Evolutionary conservation across 2,329 filamentous ascomycete genomes (phyloP).

Genomic region (Pseudogymnoascus sp.): DNA sequence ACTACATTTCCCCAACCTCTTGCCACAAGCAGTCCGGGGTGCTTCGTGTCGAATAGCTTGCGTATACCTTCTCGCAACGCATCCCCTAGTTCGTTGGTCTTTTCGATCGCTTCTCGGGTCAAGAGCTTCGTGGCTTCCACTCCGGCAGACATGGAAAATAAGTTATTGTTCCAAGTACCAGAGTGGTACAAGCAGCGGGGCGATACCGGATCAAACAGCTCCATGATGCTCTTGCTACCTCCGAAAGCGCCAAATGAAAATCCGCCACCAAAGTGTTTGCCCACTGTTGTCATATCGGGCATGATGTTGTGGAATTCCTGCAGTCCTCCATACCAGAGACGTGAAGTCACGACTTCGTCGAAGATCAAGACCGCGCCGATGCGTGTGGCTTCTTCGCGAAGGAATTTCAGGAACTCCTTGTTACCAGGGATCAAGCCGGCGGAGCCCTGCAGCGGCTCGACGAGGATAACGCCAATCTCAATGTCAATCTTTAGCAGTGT

Average conservation of each 20-base stretch:
- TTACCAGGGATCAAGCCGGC: slow-evolving; percentile 46
- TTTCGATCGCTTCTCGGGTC: not conserved
- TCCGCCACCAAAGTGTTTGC: slow-evolving; percentile 58
- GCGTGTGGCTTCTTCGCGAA: slow-evolving; percentile 11
- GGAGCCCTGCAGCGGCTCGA: slow-evolving; percentile 57
- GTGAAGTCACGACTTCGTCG: slow-evolving; percentile 62
- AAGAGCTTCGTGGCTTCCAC: not conserved
- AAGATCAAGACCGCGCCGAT: slow-evolving; percentile 51
- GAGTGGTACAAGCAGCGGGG: slow-evolving; percentile 40
- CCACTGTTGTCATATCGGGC: slow-evolving; percentile 54
- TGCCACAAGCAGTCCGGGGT: slow-evolving; percentile 12
- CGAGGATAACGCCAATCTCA: slow-evolving; percentile 40
- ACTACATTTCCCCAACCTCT: slow-evolving; percentile 18
- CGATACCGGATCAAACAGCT: slow-evolving; percentile 40
- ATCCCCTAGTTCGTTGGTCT: slow-evolving; percentile 14
- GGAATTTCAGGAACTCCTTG: slow-evolving; percentile 11
- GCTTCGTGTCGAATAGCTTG: too few species aligned
- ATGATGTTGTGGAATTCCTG: slow-evolving; percentile 33
- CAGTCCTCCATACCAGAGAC: slow-evolving; percentile 43
- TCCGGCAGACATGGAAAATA: slow-evolving; percentile 40
- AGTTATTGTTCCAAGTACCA: slow-evolving; percentile 61
- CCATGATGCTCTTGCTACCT: slow-evolving; percentile 48
- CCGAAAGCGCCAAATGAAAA: slow-evolving; percentile 59
- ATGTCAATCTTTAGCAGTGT: slow-evolving; percentile 28
- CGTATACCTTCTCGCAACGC: too few species aligned